These are phyloP conservation scores for Giardia duodenalis DNA, from an alignment of 208 protist genomes.

Conservation along the genomic window DNA sequence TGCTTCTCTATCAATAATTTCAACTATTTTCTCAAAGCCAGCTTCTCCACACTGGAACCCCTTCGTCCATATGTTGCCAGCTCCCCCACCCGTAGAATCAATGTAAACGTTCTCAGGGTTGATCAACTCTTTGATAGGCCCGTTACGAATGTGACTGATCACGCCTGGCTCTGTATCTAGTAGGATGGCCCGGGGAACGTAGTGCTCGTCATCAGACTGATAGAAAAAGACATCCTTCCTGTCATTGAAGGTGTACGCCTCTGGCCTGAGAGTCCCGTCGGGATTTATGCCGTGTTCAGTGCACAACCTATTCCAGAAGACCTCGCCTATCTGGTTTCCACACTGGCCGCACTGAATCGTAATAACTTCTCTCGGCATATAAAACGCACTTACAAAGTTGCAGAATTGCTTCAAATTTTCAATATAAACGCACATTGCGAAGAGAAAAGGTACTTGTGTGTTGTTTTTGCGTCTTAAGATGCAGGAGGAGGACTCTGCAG, in stretches of 20 bases:
- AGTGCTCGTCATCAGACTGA: conserved; percentile 97
- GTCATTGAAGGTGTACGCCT: conserved; percentile 54
- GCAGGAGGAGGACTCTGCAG: not conserved
- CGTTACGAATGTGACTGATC: conserved; percentile 70
- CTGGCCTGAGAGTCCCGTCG: conserved; percentile 36
- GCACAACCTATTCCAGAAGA: conserved; percentile 96
- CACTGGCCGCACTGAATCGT: conserved; percentile 90
- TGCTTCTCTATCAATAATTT: conserved; percentile 98
- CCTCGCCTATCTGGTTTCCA: conserved; percentile 65
- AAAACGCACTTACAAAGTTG: no score
- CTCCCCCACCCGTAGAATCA: conserved; percentile 74
- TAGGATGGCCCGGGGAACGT: conserved; percentile 91
- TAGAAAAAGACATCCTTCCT: conserved; percentile 99
- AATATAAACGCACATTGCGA: no score
- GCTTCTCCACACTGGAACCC: conserved; percentile 60
- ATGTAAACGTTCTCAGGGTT: conserved; percentile 97
- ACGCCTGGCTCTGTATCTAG: conserved; percentile 95
- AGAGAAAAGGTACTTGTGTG: no score
- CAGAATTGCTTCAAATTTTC: no score
- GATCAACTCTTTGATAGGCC: conserved; percentile 75
- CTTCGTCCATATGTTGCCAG: conserved; percentile 96
- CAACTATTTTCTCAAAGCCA: conserved; percentile 74
- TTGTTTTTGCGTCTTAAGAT: not conserved
- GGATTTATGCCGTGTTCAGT: conserved; percentile 86
- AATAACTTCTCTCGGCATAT: conserved; percentile 95